Evolutionary conservation across 805 yeast species (phyloP).

Genomic region (Kluyveromyces siamensis): DNA sequence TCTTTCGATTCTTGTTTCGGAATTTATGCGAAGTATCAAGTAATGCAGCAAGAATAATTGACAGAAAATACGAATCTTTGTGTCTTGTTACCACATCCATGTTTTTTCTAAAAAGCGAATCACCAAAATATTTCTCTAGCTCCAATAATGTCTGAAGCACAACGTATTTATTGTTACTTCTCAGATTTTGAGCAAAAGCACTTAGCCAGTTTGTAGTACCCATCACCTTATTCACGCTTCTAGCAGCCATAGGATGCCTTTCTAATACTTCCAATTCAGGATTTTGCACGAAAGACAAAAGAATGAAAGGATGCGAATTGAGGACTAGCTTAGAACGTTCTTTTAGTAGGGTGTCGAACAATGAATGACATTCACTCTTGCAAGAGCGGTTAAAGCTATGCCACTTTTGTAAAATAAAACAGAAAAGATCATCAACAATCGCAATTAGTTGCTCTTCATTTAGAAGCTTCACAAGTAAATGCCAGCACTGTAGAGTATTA

Average conservation of each 20-base stretch:
- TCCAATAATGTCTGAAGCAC: constrained; percentile 66
- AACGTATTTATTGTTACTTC: constrained; percentile 40
- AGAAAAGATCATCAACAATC: constrained; percentile 63
- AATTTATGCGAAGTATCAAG: constrained; percentile 50
- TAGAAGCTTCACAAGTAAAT: constrained; percentile 47
- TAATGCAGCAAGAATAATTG: constrained; percentile 42
- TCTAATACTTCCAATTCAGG: constrained; percentile 39
- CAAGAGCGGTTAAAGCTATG: constrained; percentile 39
- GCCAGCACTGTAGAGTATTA: constrained; percentile 62
- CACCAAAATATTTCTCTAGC: constrained; percentile 36
- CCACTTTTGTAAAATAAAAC: constrained; percentile 68
- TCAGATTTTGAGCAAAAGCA: constrained; percentile 20
- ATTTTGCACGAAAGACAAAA: constrained; percentile 64
- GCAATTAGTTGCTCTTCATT: constrained; percentile 50
- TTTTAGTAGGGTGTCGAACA: constrained; percentile 32
- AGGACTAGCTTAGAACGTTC: constrained; percentile 12
- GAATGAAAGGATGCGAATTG: constrained; percentile 34
- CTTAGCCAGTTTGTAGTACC: constrained; percentile 16
- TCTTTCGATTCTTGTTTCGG: constrained; percentile 35
- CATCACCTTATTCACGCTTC: constrained; percentile 32
- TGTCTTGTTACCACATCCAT: constrained; percentile 32
- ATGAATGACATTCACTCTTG: constrained; percentile 40
- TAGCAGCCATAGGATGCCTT: constrained; percentile 41
- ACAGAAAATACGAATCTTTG: constrained; percentile 27
- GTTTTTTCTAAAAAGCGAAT: constrained; percentile 37